These are phyloP conservation scores for Sporobolomyces pararoseus DNA, from an alignment of 768 basidiomycete species.

Conservation along the genomic window DNA sequence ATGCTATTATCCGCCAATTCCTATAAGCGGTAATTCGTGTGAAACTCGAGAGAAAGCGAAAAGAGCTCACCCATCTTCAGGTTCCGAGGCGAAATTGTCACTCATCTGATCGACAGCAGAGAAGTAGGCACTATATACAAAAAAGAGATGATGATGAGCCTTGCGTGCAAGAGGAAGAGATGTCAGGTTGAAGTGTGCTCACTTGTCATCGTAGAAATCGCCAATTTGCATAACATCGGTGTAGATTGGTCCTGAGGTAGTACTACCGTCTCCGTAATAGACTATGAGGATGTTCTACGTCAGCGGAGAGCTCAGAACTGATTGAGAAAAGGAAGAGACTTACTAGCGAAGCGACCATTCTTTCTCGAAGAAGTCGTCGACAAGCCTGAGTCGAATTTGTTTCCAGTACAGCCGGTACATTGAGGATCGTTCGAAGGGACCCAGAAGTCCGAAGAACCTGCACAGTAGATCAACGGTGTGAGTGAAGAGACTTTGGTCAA, in stretches of 20 bases:
- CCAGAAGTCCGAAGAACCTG: conserved; percentile 30
- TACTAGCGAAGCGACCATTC: conserved; percentile 25
- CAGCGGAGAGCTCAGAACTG: not conserved
- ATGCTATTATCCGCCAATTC: not conserved
- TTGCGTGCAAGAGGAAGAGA: not conserved
- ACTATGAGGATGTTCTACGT: not conserved
- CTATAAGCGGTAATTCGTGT: not conserved
- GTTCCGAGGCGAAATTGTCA: conserved; percentile 22
- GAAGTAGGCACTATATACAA: conserved; percentile 16
- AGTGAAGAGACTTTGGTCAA: not conserved
- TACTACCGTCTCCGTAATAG: conserved; percentile 24
- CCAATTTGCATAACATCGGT: conserved; percentile 22
- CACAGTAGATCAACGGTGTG: no score
- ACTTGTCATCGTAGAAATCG: conserved; percentile 23
- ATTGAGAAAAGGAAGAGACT: not conserved
- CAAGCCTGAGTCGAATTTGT: conserved; percentile 20
- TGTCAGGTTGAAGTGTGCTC: not conserved
- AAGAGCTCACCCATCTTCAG: conserved; percentile 16
- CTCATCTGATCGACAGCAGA: conserved; percentile 29
- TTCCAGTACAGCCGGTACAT: conserved; percentile 20
- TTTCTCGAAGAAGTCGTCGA: conserved; percentile 22
- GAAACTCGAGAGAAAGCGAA: not conserved
- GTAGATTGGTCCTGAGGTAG: conserved; percentile 24
- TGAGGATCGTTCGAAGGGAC: conserved; percentile 23
- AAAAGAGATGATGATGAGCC: no score